Percentiles rank a stretch among this genome's conserved stretches.
Conservation (phyloP, 106 monocot genomes). For the Alisma plantagoaquatica region DNA sequence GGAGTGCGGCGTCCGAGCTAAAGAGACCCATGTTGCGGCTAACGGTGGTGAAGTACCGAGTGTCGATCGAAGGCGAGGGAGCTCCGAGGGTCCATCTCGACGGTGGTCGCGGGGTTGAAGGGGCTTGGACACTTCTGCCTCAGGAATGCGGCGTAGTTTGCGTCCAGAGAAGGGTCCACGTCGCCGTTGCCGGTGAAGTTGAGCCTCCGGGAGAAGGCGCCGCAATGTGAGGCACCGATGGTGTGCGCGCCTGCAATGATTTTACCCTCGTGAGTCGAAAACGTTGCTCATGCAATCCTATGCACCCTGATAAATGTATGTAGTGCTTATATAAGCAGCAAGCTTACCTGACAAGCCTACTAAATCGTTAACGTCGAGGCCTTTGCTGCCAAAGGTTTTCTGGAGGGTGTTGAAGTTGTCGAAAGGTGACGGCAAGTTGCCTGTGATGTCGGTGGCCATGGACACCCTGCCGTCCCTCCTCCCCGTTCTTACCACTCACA, state of each 20-base stretch:
- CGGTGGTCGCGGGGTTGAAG: constrained; percentile 17
- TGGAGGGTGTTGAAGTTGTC: constrained; percentile 44
- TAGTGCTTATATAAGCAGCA: too few relatives aligned
- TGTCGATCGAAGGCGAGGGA: constrained; percentile 46
- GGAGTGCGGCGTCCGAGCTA: constrained; percentile 30
- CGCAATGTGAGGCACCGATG: constrained; percentile 40
- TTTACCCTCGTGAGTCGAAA: background rate
- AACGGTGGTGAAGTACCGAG: constrained; percentile 31
- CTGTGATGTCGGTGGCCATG: constrained; percentile 28
- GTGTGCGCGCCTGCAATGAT: constrained; percentile 34
- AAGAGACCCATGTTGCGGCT: constrained; percentile 23
- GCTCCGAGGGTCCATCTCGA: constrained; percentile 31
- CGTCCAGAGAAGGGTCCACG: background rate
- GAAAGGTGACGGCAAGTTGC: constrained; percentile 42
- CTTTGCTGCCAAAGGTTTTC: constrained; percentile 33
- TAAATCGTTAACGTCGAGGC: constrained; percentile 47
- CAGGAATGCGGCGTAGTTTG: constrained; percentile 10
- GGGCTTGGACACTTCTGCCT: constrained; percentile 25
- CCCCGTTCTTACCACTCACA: constrained; percentile 41
- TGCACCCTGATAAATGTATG: background rate
- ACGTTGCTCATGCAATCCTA: background rate
- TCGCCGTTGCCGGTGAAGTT: background rate
- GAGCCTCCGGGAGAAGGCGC: constrained; percentile 23
- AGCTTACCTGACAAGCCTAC: constrained; percentile 67
- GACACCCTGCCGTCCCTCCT: constrained; percentile 33